Conservation (phyloP, 2,329 filamentous ascomycete species). For the Thelonectria blattea region DNA sequence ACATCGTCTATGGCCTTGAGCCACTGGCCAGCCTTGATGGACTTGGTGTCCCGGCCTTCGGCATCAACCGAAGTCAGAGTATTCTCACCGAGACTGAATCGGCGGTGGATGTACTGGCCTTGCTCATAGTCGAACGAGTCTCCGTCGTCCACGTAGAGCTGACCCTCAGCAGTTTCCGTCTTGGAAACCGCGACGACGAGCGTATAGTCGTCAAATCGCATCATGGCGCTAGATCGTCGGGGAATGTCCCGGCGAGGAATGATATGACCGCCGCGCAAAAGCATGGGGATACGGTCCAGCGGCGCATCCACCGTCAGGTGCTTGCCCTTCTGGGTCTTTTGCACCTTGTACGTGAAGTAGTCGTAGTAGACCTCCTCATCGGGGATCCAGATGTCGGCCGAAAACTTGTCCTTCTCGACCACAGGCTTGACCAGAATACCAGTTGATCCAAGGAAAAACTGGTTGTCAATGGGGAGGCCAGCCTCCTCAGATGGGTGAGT, state of each 20-base stretch:
- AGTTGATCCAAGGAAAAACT: conserved; percentile 87
- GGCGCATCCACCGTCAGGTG: conserved; percentile 74
- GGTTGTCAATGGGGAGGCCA: conserved; percentile 89
- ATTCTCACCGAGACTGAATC: conserved; percentile 69
- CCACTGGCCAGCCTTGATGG: conserved; percentile 69
- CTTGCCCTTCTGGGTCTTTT: conserved; percentile 73
- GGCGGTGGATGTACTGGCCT: conserved; percentile 87
- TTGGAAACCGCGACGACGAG: conserved; percentile 77
- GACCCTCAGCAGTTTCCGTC: conserved; percentile 68
- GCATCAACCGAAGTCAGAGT: conserved; percentile 74
- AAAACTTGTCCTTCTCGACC: conserved; percentile 74
- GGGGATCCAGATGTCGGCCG: conserved; percentile 82
- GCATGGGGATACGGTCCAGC: conserved; percentile 82
- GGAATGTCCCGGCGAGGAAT: conserved; percentile 89
- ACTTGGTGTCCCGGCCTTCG: conserved; percentile 58
- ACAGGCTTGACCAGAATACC: conserved; percentile 94
- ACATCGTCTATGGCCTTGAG: conserved; percentile 80
- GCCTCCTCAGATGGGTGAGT: conserved; percentile 84
- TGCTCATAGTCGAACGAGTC: conserved; percentile 88
- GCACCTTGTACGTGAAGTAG: conserved; percentile 85
- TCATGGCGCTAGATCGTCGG: conserved; percentile 82
- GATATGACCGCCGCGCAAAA: conserved; percentile 94
- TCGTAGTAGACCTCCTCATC: conserved; percentile 93
- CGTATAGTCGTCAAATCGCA: conserved; percentile 96
- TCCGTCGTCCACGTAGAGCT: conserved; percentile 90